phyloP scores from a whole-genome alignment of 352 stramenopile species.

The Saprolegnia diclina region DNA sequence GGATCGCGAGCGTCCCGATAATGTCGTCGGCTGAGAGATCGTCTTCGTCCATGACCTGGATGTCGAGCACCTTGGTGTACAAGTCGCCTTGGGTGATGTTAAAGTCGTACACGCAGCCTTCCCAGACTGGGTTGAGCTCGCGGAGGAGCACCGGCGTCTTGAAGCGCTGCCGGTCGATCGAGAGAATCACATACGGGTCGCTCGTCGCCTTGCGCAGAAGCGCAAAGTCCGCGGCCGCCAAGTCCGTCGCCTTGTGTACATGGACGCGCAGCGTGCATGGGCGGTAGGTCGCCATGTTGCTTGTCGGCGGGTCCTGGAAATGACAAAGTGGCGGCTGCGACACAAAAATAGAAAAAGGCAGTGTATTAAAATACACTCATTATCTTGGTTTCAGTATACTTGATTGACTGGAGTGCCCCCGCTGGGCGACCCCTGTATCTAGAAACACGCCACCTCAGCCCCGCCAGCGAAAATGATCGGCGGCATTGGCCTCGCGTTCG shows the following conservation, averaged over 20 bases:
- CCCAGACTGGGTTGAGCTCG: constrained; percentile 8
- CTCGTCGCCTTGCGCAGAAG: constrained; percentile 2
- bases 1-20: constrained; percentile 9
- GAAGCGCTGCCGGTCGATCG: constrained; percentile 1
- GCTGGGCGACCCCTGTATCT: too few species aligned
- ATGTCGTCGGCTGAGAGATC: constrained; percentile 1
- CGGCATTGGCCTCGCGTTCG: too few species aligned
- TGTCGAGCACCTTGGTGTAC: constrained; percentile 22
- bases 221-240: constrained; percentile 15
- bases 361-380: background rate
- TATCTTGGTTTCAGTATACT: background rate
- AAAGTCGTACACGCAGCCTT: constrained; percentile 13
- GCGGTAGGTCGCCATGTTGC: background rate
- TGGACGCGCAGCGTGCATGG: constrained; percentile 8
- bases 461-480: too few species aligned
- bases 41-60: constrained; percentile 21
- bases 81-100: constrained; percentile 18
- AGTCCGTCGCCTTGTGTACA: constrained; percentile 16
- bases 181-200: constrained; percentile 20
- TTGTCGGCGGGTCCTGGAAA: background rate
- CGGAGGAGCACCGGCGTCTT: constrained; percentile 10
- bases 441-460: too few species aligned
- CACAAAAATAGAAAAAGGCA: background rate
- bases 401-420: background rate
- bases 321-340: background rate